Conservation (phyloP, 1,139 yeast species). For the Yarrowia galli region DNA sequence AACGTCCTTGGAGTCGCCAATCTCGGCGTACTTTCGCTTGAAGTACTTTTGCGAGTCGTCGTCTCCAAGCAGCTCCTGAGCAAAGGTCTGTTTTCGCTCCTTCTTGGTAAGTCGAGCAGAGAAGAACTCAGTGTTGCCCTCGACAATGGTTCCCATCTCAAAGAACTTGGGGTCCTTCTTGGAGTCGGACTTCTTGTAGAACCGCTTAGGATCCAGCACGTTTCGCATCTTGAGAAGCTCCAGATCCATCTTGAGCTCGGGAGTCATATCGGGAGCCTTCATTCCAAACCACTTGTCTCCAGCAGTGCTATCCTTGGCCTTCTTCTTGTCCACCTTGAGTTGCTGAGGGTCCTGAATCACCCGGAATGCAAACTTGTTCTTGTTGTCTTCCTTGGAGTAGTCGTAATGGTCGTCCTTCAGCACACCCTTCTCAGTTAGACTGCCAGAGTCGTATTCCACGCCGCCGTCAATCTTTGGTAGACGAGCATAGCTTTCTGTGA, state of each 20-base stretch:
- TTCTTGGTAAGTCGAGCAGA: constrained; percentile 72
- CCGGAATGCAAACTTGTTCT: constrained; percentile 44
- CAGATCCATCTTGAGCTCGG: constrained; percentile 76
- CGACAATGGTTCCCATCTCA: constrained; percentile 87
- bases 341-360: constrained; percentile 62
- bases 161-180: constrained; percentile 73
- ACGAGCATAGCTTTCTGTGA: constrained; percentile 42
- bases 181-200: constrained; percentile 89
- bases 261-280: constrained; percentile 81
- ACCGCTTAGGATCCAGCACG: constrained; percentile 94
- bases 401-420: constrained; percentile 16
- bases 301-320: constrained; percentile 52
- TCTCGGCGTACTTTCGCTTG: constrained; percentile 81
- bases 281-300: constrained; percentile 82
- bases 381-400: constrained; percentile 26
- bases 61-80: constrained; percentile 83
- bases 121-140: constrained; percentile 80
- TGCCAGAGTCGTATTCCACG: constrained; percentile 33
- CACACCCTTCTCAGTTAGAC: constrained; percentile 13
- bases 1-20: constrained; percentile 74
- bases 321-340: constrained; percentile 44
- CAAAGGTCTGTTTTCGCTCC: constrained; percentile 77
- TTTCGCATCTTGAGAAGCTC: constrained; percentile 82
- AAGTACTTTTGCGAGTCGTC: constrained; percentile 75
- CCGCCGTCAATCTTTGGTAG: constrained; percentile 47